These are phyloP conservation scores for Beauveria asiatica DNA, from an alignment of 2,329 filamentous ascomycete genomes.

Conservation along the genomic window DNA sequence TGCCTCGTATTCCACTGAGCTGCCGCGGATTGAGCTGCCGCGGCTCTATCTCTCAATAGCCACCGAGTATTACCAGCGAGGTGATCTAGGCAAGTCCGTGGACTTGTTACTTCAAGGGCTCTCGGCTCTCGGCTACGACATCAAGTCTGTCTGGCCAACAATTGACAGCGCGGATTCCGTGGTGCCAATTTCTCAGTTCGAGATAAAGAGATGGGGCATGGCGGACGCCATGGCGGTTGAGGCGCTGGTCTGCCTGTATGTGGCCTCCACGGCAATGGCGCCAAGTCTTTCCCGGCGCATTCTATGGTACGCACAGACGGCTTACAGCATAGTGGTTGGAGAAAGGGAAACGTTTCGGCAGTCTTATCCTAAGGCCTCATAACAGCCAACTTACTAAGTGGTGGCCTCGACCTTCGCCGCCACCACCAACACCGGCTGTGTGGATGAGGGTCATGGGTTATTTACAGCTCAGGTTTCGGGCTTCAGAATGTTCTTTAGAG, in stretches of 20 bases:
- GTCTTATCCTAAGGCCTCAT: neutral
- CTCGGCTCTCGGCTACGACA: neutral
- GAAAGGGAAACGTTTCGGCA: slow-evolving; percentile 14
- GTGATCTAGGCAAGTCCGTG: slow-evolving; percentile 7
- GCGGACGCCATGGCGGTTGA: neutral
- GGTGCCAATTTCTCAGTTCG: neutral
- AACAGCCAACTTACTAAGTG: neutral
- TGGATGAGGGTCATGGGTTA: no score
- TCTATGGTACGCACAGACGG: slow-evolving; percentile 14
- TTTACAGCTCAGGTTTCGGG: no score
- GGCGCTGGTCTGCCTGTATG: neutral
- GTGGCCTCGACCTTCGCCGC: neutral
- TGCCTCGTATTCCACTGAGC: neutral
- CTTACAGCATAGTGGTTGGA: slow-evolving; percentile 20
- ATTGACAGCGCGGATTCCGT: neutral
- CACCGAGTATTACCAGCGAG: neutral
- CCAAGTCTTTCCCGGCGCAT: slow-evolving; percentile 2
- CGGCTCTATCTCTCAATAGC: neutral
- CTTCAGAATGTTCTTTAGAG: no score
- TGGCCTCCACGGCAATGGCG: slow-evolving; percentile 14
- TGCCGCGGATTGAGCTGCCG: neutral
- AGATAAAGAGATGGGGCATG: neutral
- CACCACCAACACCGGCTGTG: neutral
- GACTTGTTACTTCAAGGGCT: slow-evolving; percentile 14
- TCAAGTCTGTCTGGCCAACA: neutral